These are phyloP conservation scores for Cladosporium cucumerinum DNA, from an alignment of 2,329 filamentous ascomycete species.

Conservation along the genomic window DNA sequence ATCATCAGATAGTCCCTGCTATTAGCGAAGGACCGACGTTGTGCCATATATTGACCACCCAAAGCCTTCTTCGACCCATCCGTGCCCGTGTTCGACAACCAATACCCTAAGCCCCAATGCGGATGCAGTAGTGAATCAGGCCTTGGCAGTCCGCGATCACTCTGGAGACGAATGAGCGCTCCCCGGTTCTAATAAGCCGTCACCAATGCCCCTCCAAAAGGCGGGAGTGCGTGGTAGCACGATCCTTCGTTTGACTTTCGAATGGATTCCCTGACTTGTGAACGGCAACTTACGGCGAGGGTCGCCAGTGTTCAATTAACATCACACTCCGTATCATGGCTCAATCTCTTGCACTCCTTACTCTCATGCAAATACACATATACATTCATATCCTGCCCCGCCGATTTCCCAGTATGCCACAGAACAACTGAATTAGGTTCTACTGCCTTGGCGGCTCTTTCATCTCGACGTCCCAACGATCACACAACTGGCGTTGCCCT, in stretches of 20 bases:
- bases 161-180: not conserved
- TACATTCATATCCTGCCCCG: not conserved
- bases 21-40: slow-evolving; percentile 3
- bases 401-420: not conserved
- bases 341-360: not conserved
- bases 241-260: not conserved
- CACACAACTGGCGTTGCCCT: not conserved
- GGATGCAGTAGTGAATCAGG: not conserved
- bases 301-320: not conserved
- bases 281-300: not conserved
- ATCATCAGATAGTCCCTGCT: not conserved
- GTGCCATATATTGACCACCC: not conserved
- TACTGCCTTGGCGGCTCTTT: not conserved
- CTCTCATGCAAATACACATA: not conserved
- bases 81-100: not conserved
- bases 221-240: not conserved
- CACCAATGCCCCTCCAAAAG: not conserved
- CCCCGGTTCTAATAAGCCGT: not conserved
- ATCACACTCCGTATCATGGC: not conserved
- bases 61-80: not conserved
- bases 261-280: not conserved
- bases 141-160: not conserved
- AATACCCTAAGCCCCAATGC: not conserved
- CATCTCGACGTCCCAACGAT: not conserved
- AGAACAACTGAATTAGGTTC: not conserved